Percentiles rank a stretch among this genome's conserved stretches.
Evolutionary conservation across 345 rosid genomes (phyloP).

Genomic region (Brassica rapa): DNA sequence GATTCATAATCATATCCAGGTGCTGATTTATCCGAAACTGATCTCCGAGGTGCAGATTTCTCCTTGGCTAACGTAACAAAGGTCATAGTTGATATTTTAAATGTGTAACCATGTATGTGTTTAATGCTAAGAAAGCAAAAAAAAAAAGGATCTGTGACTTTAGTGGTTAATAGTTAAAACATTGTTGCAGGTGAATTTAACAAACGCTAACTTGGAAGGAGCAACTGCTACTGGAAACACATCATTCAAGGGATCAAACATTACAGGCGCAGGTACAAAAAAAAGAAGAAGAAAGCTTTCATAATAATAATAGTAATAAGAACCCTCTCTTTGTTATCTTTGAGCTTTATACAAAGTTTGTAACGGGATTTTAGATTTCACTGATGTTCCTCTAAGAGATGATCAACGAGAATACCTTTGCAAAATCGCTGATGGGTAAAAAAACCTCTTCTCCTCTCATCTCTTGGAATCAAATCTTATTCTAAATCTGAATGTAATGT

Average conservation of each 20-base stretch:
- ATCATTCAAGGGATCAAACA: conserved; percentile 88
- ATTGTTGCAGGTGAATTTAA: conserved; percentile 68
- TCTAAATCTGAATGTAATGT: conserved; percentile 5
- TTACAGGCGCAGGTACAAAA: conserved; percentile 73
- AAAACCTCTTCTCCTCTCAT: conserved; percentile 14
- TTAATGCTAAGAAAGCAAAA: neutral
- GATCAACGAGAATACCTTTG: conserved; percentile 89
- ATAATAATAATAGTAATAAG: conserved; percentile 2
- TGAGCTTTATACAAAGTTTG: neutral
- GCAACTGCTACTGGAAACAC: conserved; percentile 88
- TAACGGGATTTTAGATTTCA: conserved; percentile 62
- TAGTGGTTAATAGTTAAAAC: neutral
- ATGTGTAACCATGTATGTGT: neutral
- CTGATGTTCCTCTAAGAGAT: conserved; percentile 89
- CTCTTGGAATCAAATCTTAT: neutral
- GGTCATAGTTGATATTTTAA: conserved; percentile 42
- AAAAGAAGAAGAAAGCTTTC: neutral
- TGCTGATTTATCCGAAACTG: conserved; percentile 92
- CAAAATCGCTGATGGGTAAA: conserved; percentile 89
- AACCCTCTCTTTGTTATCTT: conserved; percentile 3
- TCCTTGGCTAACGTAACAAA: conserved; percentile 89
- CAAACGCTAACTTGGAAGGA: conserved; percentile 93
- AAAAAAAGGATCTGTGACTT: neutral
- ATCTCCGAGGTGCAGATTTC: conserved; percentile 86
- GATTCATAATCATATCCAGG: conserved; percentile 45